These are phyloP conservation scores for Trichoderma arundinaceum DNA, from an alignment of 2,329 filamentous ascomycete genomes.

Conservation along the genomic window DNA sequence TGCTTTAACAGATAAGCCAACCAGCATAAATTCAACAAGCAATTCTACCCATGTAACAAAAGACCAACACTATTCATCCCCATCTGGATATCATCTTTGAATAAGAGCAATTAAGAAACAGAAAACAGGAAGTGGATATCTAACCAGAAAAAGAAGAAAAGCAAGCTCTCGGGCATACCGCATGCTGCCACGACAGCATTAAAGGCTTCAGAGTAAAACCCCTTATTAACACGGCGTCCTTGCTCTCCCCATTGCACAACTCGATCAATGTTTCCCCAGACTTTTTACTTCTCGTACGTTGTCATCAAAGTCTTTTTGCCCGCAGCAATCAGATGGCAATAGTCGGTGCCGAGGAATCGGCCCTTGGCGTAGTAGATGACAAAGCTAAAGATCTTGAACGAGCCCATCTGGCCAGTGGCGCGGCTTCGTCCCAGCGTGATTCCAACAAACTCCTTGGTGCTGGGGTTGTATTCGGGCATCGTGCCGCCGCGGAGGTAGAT, in stretches of 20 bases:
- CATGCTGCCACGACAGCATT: background rate
- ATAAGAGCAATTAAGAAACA: background rate
- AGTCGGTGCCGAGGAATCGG: constrained; percentile 46
- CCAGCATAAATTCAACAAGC: background rate
- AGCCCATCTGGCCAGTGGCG: constrained; percentile 48
- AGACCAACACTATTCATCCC: background rate
- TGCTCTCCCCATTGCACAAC: background rate
- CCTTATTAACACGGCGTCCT: background rate
- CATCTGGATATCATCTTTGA: constrained; percentile 10
- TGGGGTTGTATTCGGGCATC: constrained; percentile 42
- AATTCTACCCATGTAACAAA: background rate
- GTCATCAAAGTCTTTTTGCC: constrained; percentile 44
- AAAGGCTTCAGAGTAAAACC: background rate
- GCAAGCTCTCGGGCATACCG: background rate
- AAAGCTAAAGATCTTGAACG: constrained; percentile 47
- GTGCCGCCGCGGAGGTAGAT: constrained; percentile 42
- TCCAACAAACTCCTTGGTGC: constrained; percentile 42
- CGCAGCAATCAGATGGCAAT: constrained; percentile 40
- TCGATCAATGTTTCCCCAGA: background rate
- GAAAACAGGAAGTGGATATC: constrained; percentile 19
- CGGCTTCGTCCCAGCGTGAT: constrained; percentile 50
- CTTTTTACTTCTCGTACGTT: constrained; percentile 42
- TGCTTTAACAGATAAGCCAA: background rate
- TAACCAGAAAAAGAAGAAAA: background rate
- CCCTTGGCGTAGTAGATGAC: constrained; percentile 50